Base-by-base conservation (phyloP, 805 yeast species). In the Monosporozyma servazzii region DNA sequence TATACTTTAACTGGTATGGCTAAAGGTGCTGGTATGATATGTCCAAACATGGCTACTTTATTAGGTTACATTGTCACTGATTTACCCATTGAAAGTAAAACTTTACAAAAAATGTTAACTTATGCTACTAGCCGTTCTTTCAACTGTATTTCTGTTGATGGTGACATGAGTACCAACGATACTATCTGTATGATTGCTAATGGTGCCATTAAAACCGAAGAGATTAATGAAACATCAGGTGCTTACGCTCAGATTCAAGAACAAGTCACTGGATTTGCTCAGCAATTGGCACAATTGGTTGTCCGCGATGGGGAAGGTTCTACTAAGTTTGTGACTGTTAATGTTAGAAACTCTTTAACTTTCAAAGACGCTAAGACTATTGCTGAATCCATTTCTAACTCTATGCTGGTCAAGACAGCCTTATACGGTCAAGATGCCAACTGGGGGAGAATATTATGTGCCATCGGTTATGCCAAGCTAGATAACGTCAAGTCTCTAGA, bases 221-320 rank as follows among this genome's bases (percentile, higher is more conserved):
- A 60, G 29, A 69, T 70, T 45, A 65, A 61, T 29, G 88, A 81
- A 51, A 59, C 64, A 4, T 64, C 78, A 3, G 71, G 74, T n/a
- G 72, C 76, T 21, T 91, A 67, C 62, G 65, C 64, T 1, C 72
- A 68, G 18, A 72, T 93, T 33, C 77, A 78, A 57, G 63, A 70
- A 3, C 88, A 82, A 54, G 77, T 91, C 55, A 84, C 95, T 4
- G 77, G 69, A 11, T 83, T 90, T 63, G 90, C 97, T 20, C 86
- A 84, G 64, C 78, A 80, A 51, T 75, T 93, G 59, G 90, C 99
- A 1, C 90, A 91, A 67, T 75, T 93, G 53, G 96, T 93, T 15
- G 98, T 90, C 37, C 81, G 98, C 56, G 99, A 93, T 60, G 99
- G 99, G 57, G 99, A 93, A 72, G 99, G 99, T 27, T 96, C 99